Evolutionary conservation across 2,329 filamentous ascomycete genomes (phyloP), one percentile per base, ranked within the genome.

Genomic region (Sphaerulina musiva): DNA sequence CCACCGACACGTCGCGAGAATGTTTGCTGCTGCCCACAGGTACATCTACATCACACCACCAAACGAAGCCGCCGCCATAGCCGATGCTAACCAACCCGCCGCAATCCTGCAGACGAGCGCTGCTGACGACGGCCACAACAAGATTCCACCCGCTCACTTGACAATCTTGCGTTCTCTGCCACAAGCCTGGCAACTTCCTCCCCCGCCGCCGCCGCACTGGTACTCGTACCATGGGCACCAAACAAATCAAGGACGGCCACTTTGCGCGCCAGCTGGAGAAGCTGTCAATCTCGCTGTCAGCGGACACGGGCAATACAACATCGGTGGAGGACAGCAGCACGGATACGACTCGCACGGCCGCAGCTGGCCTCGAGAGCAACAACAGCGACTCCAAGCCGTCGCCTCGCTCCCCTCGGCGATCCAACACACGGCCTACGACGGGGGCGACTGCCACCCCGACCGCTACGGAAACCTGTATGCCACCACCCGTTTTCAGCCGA

Each of bases 321-420:
- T 26, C 48, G 20, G 20, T n/a, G 10, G 6, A 40, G 12, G 31
- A 9, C 29, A 51, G 41, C 41, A 44, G 9, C 26, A 45, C 42
- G 48, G 5, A 36, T 5, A 31, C 9, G 38, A 10, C 39, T 34
- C 11, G 23, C 4, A 29, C 14, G 23, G n/a, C 39, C 34, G n/a
- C 32, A 36, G 32, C 32, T 36, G 32, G 32, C 32, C 32, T 26
- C 11, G 20, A 12, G 17, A 40, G 29, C 26, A 34, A n/a, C 48
- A 34, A 45, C 48, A 50, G 31, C 31, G 45, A 12, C 23, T 29
- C 48, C 8, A 31, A 29, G 31, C 31, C 31, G 34, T 26, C 32
- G 34, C 31, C 5, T 11, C 40, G 48, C 26, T 51, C 44, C 38
- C 10, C 48, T 14, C 48, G 44, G 10, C 48, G 48, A n/a, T 44